phyloP scores from a whole-genome alignment of 2,329 filamentous ascomycete species.

The Allantophomopsis lycopodina region DNA sequence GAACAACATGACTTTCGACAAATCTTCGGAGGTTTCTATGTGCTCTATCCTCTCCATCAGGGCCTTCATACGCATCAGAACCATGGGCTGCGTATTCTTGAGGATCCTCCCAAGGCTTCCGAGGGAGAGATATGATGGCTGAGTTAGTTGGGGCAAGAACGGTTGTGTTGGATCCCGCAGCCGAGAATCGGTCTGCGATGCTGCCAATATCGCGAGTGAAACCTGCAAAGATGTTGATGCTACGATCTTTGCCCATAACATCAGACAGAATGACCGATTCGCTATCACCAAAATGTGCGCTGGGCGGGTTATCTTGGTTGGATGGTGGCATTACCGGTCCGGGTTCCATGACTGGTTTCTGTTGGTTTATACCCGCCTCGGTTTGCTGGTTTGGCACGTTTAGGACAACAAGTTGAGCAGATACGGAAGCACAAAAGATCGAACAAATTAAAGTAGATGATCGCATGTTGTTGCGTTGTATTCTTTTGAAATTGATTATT shows the following conservation, averaged over 20 bases:
- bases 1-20: constrained; percentile 74
- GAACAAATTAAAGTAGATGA: neutral
- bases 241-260: constrained; percentile 65
- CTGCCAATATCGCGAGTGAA: constrained; percentile 63
- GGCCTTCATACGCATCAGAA: constrained; percentile 60
- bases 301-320: neutral
- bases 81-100: constrained; percentile 58
- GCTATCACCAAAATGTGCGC: constrained; percentile 7
- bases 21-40: constrained; percentile 65
- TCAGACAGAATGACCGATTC: constrained; percentile 62
- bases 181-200: constrained; percentile 56
- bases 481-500: neutral
- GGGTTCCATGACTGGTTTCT: constrained; percentile 1
- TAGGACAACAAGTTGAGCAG: neutral
- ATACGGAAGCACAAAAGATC: neutral
- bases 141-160: constrained; percentile 80
- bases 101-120: constrained; percentile 78
- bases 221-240: constrained; percentile 73
- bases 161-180: constrained; percentile 57
- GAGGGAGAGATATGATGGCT: constrained; percentile 61
- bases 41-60: constrained; percentile 62
- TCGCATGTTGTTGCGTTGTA: neutral
- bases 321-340: neutral
- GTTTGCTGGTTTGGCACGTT: neutral
- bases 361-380: neutral